Conservation (phyloP, 2,329 filamentous ascomycete genomes). For the Neopestalotiopsis rosae region DNA sequence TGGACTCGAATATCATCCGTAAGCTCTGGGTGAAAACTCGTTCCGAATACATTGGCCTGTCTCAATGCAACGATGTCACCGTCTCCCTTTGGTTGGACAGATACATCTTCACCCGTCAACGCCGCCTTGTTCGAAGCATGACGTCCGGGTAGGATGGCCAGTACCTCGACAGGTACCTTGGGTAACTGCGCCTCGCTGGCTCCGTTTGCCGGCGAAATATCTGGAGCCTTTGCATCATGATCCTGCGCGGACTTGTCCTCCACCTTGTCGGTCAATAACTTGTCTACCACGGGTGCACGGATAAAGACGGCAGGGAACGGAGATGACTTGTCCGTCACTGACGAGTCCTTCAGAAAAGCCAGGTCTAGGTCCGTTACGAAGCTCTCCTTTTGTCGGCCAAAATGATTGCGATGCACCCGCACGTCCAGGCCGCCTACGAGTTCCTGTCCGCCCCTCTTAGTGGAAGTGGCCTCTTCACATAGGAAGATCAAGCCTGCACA, state of each 20-base stretch:
- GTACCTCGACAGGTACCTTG: slow-evolving; percentile 48
- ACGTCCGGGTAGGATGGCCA: slow-evolving; percentile 55
- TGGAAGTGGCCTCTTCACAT: slow-evolving; percentile 83
- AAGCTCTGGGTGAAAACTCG: slow-evolving; percentile 94
- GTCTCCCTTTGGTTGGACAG: slow-evolving; percentile 45
- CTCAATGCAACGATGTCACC: slow-evolving; percentile 87
- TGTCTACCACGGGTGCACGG: slow-evolving; percentile 89
- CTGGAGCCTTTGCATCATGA: slow-evolving; percentile 25
- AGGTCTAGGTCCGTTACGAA: slow-evolving; percentile 80
- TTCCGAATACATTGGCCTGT: slow-evolving; percentile 92
- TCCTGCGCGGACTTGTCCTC: slow-evolving; percentile 30
- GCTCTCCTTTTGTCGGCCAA: slow-evolving; percentile 90
- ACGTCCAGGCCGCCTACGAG: slow-evolving; percentile 92
- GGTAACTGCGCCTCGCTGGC: no score
- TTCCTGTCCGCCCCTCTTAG: slow-evolving; percentile 90
- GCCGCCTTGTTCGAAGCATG: slow-evolving; percentile 44
- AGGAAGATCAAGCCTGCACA: slow-evolving; percentile 94
- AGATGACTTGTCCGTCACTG: slow-evolving; percentile 27
- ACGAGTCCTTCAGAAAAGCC: slow-evolving; percentile 63
- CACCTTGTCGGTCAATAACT: slow-evolving; percentile 60
- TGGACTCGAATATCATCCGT: slow-evolving; percentile 89
- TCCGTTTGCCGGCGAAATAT: slow-evolving; percentile 21
- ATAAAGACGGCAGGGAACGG: slow-evolving; percentile 90
- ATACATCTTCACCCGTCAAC: slow-evolving; percentile 33
- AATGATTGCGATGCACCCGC: slow-evolving; percentile 91